These are phyloP conservation scores for Phytophthora citrophthora DNA, from an alignment of 352 stramenopile genomes.

Conservation along the genomic window DNA sequence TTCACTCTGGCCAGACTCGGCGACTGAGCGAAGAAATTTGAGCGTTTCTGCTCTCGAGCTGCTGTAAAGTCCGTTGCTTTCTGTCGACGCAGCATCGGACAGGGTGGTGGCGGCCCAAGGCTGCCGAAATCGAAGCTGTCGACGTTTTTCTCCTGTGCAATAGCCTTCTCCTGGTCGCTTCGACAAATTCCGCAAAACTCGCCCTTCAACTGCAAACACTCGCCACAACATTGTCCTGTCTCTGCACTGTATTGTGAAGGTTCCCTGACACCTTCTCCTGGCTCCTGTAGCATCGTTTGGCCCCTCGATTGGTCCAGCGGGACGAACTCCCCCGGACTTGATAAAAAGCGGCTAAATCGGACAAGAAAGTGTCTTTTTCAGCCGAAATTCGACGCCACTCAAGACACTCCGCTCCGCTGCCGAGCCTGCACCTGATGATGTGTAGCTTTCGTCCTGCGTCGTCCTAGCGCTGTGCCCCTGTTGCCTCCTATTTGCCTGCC, in stretches of 20 bases:
- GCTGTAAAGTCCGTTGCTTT: conserved; percentile 43
- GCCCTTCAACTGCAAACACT: conserved; percentile 6
- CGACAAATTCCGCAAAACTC: conserved; percentile 6
- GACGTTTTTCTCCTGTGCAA: conserved; percentile 8
- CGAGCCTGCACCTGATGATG: background rate
- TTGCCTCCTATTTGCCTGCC: background rate
- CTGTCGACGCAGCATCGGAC: conserved; percentile 44
- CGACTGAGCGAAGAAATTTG: conserved; percentile 3
- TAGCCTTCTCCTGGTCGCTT: conserved; percentile 5
- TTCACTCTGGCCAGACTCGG: conserved; percentile 1
- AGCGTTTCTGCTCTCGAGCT: conserved; percentile 23
- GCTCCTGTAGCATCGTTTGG: conserved; percentile 10
- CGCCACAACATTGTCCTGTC: background rate
- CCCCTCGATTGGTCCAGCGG: conserved; percentile 13
- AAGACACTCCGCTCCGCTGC: conserved; percentile 6
- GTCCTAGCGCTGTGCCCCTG: background rate
- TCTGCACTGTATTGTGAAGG: conserved; percentile 8
- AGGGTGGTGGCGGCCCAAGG: conserved; percentile 39
- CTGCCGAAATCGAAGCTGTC: conserved; percentile 34
- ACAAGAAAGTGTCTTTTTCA: conserved; percentile 2
- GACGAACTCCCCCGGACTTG: conserved; percentile 29
- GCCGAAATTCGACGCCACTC: background rate
- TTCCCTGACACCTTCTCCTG: background rate
- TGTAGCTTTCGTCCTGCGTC: conserved; percentile 6
- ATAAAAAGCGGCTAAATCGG: conserved; percentile 7